A percentile compares a stretch with the other conserved stretches of the same genome.
Evolutionary conservation across 257 asterid genomes (phyloP).

Genomic region (Capsicum rhomboideum): DNA sequence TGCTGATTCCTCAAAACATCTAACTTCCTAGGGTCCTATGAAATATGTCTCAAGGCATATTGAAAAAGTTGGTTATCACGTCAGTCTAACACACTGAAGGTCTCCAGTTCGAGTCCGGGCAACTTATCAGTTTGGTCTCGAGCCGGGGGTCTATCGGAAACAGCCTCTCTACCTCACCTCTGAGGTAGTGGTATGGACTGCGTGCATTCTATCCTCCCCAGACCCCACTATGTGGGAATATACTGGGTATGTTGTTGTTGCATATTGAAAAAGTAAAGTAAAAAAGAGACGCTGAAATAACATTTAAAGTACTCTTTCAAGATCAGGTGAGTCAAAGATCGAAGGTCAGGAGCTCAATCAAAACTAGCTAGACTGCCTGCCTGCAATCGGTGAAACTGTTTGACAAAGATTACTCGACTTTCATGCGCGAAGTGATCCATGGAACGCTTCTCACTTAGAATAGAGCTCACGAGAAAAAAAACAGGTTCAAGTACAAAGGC

Average conservation of each 20-base stretch:
- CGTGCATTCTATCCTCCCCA: too few species aligned
- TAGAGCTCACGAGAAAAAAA: not conserved
- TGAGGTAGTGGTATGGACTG: too few species aligned
- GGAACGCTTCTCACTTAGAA: not conserved
- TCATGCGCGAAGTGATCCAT: not conserved
- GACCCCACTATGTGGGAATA: too few species aligned
- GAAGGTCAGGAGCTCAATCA: not conserved
- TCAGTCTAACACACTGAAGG: slow-evolving; percentile 99
- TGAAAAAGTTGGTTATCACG: slow-evolving; percentile 72
- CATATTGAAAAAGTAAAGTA: not conserved
- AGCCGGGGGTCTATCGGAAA: too few species aligned
- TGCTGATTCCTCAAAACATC: not conserved
- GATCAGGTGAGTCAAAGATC: not conserved
- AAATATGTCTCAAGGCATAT: not conserved
- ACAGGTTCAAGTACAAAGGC: not conserved
- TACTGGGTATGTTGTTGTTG: too few species aligned
- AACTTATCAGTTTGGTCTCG: too few species aligned
- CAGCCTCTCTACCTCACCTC: too few species aligned
- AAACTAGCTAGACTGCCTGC: not conserved
- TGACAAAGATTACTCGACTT: not conserved
- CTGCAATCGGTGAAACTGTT: not conserved
- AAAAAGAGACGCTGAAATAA: not conserved
- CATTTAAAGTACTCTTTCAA: not conserved
- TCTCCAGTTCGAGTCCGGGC: slow-evolving; percentile 64
- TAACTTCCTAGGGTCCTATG: not conserved